Evolutionary conservation across 2,329 filamentous ascomycete species (phyloP).

Genomic region (Cadophora gregata): DNA sequence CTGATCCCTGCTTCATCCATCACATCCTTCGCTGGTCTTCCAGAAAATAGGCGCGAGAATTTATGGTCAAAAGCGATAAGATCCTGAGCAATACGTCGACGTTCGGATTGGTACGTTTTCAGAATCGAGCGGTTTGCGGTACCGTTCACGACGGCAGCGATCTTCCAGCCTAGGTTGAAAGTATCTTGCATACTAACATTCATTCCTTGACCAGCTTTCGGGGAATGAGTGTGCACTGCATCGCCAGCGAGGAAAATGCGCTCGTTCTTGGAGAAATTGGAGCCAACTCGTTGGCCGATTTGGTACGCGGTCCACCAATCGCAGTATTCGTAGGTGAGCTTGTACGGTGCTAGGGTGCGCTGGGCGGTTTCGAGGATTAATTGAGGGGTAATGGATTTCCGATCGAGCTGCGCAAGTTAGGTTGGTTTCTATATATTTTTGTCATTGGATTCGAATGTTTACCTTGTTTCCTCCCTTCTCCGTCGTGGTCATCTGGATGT

Average conservation of each 20-base stretch:
- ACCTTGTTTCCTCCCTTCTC: slow-evolving; percentile 50
- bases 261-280: slow-evolving; percentile 48
- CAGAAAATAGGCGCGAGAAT: slow-evolving; percentile 61
- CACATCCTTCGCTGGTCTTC: slow-evolving; percentile 56
- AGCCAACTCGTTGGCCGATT: slow-evolving; percentile 64
- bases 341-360: slow-evolving; percentile 71
- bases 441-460: neutral
- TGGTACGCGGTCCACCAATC: slow-evolving; percentile 67
- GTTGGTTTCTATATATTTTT: no score
- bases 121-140: slow-evolving; percentile 56
- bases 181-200: slow-evolving; percentile 67
- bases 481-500: slow-evolving; percentile 62
- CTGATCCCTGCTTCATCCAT: slow-evolving; percentile 57
- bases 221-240: slow-evolving; percentile 61
- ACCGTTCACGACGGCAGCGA: slow-evolving; percentile 44
- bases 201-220: slow-evolving; percentile 68
- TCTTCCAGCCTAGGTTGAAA: slow-evolving; percentile 67
- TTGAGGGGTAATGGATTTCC: slow-evolving; percentile 67
- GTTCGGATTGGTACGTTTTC: slow-evolving; percentile 66
- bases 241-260: slow-evolving; percentile 60
- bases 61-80: slow-evolving; percentile 69
- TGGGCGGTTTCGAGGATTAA: slow-evolving; percentile 67
- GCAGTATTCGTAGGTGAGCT: slow-evolving; percentile 65
- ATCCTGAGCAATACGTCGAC: slow-evolving; percentile 66
- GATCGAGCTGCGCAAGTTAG: slow-evolving; percentile 53